Evolutionary conservation across 2,329 filamentous ascomycete species (phyloP), one percentile per base, ranked within the genome.

Genomic region (Blastomyces parvus): DNA sequence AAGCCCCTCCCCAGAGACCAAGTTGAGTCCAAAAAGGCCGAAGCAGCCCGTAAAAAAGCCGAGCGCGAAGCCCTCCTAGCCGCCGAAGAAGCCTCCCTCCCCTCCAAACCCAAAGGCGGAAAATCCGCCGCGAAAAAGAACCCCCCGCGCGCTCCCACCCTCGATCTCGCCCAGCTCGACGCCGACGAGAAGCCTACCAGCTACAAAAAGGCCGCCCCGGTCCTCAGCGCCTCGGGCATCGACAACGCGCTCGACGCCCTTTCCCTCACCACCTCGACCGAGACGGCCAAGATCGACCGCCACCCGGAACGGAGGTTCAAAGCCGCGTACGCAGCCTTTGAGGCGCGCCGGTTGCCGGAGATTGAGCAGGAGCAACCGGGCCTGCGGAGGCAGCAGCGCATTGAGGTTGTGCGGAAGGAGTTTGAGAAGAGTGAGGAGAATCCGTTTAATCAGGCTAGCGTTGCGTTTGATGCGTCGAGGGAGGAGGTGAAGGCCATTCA

Each of bases 361-460:
- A 90, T 97, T 83, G 89, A 93, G 72, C 80, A 84, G 62, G 91
- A 97, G 75, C 89, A 88, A 61, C 86, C 88, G 63, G 91, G 90
- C 0, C 76, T 97, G 73, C 82, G 92, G 63, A 81, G 89, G 69
- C 85, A 95, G 69, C 92, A 97, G 83, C 88, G 89, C 77, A 87
- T 92, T 71, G 89, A 93, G 67, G 82, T 87, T 72, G 89, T 96
- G 68, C 79, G 84, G 66, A 95, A 96, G 81, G 94, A 97, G 79
- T 99, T 97, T 75, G 89, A 96, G 77, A 95, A 91, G 81, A 89
- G 89, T 71, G 88, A 90, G 1, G 93, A 97, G 70, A 99, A 99
- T 76, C 94, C 94, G 17, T 94, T 96, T 79, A 96, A 96, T 78
- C 90, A 96, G 79, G 86, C 88, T 19, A 85, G 81, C 60, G 89